Base-by-base conservation (phyloP, 495 filamentous ascomycete genomes). In the Trichoderma parareesei region DNA sequence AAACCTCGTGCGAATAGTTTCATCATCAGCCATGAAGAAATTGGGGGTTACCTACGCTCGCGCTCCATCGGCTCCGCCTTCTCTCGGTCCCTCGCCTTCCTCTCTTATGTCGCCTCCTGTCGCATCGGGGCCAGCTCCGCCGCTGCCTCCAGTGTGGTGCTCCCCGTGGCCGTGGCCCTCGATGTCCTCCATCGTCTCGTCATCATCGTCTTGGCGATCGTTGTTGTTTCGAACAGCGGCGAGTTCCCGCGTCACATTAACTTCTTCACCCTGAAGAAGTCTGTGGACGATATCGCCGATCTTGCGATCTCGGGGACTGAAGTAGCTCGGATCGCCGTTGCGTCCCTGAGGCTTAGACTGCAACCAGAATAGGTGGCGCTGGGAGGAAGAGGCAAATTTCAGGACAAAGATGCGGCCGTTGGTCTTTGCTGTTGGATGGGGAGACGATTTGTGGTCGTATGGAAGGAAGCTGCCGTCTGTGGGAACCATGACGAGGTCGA, bases 61-160 rank as follows among this genome's bases (percentile, higher is more conserved):
- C 77, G 90, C 95, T 67, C 95, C 94, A 77, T 97, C 93, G 65
- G 90, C 92, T 71, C 95, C 95, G 63, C 93, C 94, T 71, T 96
- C 91, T 75, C 94, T 81, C 38, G 91, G 85, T 66, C 86, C 86
- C 75, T 90, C 86, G 65, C 95, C 95, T 72, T 98, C 94, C 71
- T 94, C 88, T 71, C 93, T 82, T 64, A 96, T 79, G 75, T 97
- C 91, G 43, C 92, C 92, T 11, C 92, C 93, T 1, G 92, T 94
- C 57, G 92, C 90, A 75, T 83, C 92, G 14, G 89, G 78, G 41
- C 91, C 92, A 66, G 92, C 92, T 62, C 92, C 92, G 43, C 91
- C 90, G 68, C 82, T 84, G 66, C 84, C 85, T 55, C 85, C 81
- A 43, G 78, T 77, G 65, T 84, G 85, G 67, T 84, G 82, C 55